Base-by-base conservation (phyloP, 352 stramenopile genomes). In the Globisporangium heterothallicum region DNA sequence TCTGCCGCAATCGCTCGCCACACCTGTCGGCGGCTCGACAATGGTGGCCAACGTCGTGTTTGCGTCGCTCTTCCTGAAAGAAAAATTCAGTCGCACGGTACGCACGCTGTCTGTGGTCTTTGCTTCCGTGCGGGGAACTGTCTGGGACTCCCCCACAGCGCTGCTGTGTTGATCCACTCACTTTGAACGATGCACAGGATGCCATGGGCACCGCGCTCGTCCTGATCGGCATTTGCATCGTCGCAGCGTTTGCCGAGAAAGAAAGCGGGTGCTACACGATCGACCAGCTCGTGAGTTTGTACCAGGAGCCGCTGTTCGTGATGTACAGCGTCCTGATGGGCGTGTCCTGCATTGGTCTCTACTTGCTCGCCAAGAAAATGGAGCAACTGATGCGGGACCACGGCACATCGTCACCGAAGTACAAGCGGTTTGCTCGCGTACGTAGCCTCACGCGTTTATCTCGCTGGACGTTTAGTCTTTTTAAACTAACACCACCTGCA, bases 21-120 rank as follows among this genome's bases (percentile, higher is more conserved):
- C 81, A 3, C 84, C 84, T 0, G 74, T 92, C 8, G 84, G 84
- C 14, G 80, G 81, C 3, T 78, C 76, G 6, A 93, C 84, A 3
- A 90, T 94, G 67, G 78, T 94, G 5, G 80, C 81, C 6, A 94
- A 94, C 53, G 79, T 91, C 2, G 77, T 72, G 13, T 94, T 94
- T 46, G 82, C 76, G n/a, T 84, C 74, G 8, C 53, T 88, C 7
- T 84, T 90, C 18, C 76, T 90, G 43, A 84, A 88, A 38, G 79
- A 90, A 41, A 82, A 74, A 46, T 87, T 90, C 43, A 81, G 61
- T 0, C 68, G 63, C 38, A 54, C 53, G 26, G 67, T 76, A 61
- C 12, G 57, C 21, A 49, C 7, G n/a, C n/a, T n/a, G n/a, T n/a
- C n/a, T n/a, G n/a, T n/a, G n/a, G n/a, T n/a, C n/a, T n/a, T n/a